Evolutionary conservation across 2,329 filamentous ascomycete species (phyloP).

Genomic region (Cordyceps cicadae): DNA sequence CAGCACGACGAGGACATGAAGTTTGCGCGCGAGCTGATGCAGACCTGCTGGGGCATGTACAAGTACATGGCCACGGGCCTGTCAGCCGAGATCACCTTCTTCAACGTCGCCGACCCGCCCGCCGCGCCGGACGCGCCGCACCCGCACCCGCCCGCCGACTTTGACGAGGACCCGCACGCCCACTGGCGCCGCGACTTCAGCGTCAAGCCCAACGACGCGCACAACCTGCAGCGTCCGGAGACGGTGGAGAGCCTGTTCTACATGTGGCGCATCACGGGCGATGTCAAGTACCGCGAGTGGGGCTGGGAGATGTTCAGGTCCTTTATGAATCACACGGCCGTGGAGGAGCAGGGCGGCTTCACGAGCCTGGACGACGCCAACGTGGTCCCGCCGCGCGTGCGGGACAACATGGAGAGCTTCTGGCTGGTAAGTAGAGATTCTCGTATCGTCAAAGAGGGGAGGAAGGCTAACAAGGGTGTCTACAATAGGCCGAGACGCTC

Average conservation of each 20-base stretch:
- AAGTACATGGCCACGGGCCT: slow-evolving; percentile 80
- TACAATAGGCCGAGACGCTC: slow-evolving; percentile 72
- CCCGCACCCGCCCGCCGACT: slow-evolving; percentile 37
- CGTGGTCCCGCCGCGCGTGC: slow-evolving; percentile 55
- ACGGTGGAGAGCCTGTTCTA: slow-evolving; percentile 95
- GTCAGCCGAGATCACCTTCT: slow-evolving; percentile 92
- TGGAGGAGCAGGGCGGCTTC: slow-evolving; percentile 71
- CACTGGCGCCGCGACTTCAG: slow-evolving; percentile 70
- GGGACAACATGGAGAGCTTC: slow-evolving; percentile 98
- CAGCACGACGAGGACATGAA: slow-evolving; percentile 80
- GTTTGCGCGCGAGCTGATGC: slow-evolving; percentile 82
- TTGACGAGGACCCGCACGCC: slow-evolving; percentile 45
- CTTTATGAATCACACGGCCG: slow-evolving; percentile 77
- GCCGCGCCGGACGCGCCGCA: slow-evolving; percentile 46
- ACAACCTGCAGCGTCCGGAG: slow-evolving; percentile 92
- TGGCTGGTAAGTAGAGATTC: slow-evolving; percentile 64
- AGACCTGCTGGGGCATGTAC: slow-evolving; percentile 98
- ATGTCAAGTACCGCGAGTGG: slow-evolving; percentile 85
- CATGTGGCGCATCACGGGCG: slow-evolving; percentile 97
- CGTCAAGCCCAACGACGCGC: slow-evolving; percentile 72
- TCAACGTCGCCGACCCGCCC: slow-evolving; percentile 65
- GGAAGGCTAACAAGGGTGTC: slow-evolving; percentile 13
- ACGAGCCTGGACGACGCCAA: slow-evolving; percentile 72
- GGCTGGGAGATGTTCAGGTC: slow-evolving; percentile 97
- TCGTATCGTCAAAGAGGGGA: neutral